These are phyloP conservation scores for Stephania cephalantha DNA, from an alignment of 164 flowering plant genomes.

Conservation along the genomic window DNA sequence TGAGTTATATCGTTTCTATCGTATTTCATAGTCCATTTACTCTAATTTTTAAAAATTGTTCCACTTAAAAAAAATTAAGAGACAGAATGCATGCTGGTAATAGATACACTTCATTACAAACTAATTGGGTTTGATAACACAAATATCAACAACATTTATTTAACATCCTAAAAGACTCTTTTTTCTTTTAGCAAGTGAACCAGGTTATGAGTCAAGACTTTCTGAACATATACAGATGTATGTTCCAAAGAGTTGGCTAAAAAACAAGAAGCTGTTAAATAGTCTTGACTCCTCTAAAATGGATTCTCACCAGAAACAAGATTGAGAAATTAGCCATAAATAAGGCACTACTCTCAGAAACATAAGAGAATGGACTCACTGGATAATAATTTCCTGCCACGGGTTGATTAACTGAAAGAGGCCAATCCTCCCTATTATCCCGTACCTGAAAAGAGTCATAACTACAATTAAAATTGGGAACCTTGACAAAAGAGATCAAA, in stretches of 20 bases:
- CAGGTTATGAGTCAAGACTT: not conserved
- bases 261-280: not conserved
- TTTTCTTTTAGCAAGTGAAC: not conserved
- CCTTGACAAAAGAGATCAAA: not conserved
- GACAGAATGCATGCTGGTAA: too few species aligned
- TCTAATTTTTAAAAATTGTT: not conserved
- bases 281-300: not conserved
- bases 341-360: not conserved
- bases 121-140: too few species aligned
- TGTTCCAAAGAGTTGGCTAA: not conserved
- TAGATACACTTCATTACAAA: too few species aligned
- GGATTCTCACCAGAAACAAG: not conserved
- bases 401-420: constrained; percentile 67
- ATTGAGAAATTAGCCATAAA: not conserved
- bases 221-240: not conserved
- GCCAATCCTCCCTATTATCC: constrained; percentile 71
- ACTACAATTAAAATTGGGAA: not conserved
- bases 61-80: too few species aligned
- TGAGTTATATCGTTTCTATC: not conserved
- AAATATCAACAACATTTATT: too few species aligned
- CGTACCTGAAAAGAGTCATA: constrained; percentile 50
- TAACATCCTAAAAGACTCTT: too few species aligned
- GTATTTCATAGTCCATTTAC: too few species aligned
- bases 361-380: constrained; percentile 31
- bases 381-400: constrained; percentile 93